These are phyloP conservation scores for Sanghuangporus baumii DNA, from an alignment of 1,284 basidiomycete species.

Conservation along the genomic window DNA sequence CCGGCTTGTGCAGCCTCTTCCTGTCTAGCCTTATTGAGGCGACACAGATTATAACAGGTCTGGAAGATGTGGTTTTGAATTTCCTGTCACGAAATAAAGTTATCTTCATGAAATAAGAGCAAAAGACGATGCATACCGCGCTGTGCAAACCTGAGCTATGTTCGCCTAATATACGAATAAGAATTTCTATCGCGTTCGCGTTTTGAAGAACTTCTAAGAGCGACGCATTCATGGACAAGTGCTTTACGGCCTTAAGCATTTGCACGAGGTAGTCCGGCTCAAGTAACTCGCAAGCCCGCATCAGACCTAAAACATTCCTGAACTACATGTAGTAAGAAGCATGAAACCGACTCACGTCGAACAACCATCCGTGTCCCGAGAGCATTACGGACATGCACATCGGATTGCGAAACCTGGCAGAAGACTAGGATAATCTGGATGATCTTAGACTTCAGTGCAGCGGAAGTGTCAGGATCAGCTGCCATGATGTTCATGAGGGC, in stretches of 20 bases:
- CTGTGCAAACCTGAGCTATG: constrained; percentile 75
- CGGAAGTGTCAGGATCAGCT: constrained; percentile 59
- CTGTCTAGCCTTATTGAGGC: constrained; percentile 89
- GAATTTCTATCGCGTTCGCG: constrained; percentile 89
- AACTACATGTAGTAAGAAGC: constrained; percentile 6
- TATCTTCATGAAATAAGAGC: not conserved
- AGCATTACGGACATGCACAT: constrained; percentile 87
- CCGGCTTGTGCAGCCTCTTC: constrained; percentile 96
- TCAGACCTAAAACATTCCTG: constrained; percentile 48
- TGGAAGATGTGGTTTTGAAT: constrained; percentile 93
- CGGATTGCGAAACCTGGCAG: constrained; percentile 92
- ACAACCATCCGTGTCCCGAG: constrained; percentile 87
- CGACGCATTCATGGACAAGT: constrained; percentile 88
- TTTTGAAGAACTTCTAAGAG: constrained; percentile 93
- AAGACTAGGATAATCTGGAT: constrained; percentile 90
- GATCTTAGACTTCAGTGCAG: constrained; percentile 82
- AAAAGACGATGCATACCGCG: constrained; percentile 50
- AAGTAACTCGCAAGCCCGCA: constrained; percentile 79
- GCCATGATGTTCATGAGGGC: constrained; percentile 86
- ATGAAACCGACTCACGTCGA: constrained; percentile 55
- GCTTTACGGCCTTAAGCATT: constrained; percentile 93
- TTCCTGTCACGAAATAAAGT: constrained; percentile 50
- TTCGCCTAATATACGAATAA: constrained; percentile 80
- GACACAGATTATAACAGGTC: constrained; percentile 90
- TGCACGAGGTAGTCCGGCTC: constrained; percentile 82